phyloP scores from a whole-genome alignment of 768 basidiomycete genomes.

The Suillus subalutaceus region DNA sequence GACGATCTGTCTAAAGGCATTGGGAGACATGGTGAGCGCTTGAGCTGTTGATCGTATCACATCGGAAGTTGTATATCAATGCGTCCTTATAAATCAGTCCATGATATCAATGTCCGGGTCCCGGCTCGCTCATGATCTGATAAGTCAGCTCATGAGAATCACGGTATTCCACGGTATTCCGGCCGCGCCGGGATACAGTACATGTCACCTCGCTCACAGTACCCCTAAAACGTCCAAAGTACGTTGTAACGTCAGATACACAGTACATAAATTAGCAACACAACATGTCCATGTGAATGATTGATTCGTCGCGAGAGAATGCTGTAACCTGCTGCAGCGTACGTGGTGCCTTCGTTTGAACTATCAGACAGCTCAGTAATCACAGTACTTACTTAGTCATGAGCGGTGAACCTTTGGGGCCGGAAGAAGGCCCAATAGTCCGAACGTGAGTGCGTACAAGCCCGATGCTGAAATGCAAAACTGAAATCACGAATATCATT shows the following conservation, averaged over 20 bases:
- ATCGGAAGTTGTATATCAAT: background rate
- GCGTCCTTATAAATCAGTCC: background rate
- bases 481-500: background rate
- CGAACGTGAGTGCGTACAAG: constrained; percentile 70
- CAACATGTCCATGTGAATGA: background rate
- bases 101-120: background rate
- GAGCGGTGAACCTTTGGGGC: constrained; percentile 56
- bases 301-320: background rate
- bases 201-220: background rate
- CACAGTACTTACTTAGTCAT: constrained; percentile 18
- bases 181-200: background rate
- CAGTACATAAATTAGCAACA: constrained; percentile 1
- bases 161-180: background rate
- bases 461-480: constrained; percentile 55
- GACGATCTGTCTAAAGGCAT: constrained; percentile 65
- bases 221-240: background rate
- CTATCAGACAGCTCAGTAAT: background rate
- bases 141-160: background rate
- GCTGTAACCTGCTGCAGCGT: background rate
- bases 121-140: background rate
- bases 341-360: background rate
- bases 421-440: constrained; percentile 74
- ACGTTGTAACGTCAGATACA: background rate
- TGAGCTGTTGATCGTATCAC: background rate
- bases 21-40: constrained; percentile 21